A percentile compares a stretch with the other conserved stretches of the same genome.
These are phyloP conservation scores for Lachnellula arida DNA, from an alignment of 2,329 filamentous ascomycete genomes.

Conservation along the genomic window DNA sequence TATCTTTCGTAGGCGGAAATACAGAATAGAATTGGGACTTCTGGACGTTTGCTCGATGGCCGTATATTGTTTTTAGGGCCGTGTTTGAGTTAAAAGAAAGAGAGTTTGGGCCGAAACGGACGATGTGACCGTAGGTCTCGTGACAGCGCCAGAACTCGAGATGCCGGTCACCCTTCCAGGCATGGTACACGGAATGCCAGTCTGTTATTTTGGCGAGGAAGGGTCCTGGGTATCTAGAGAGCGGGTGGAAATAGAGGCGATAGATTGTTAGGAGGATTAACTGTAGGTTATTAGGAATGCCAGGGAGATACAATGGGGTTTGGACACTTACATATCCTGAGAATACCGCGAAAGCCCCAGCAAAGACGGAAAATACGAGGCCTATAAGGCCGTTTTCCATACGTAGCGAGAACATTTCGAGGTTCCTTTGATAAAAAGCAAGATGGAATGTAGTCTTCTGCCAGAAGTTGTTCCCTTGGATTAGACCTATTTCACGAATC, in stretches of 20 bases:
- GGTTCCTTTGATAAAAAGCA: not conserved
- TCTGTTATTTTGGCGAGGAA: conserved; percentile 33
- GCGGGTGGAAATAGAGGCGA: conserved; percentile 30
- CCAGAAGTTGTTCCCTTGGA: too few species aligned
- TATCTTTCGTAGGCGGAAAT: conserved; percentile 49
- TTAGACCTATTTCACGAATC: too few species aligned
- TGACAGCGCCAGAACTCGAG: conserved; percentile 33
- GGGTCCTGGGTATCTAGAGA: conserved; percentile 35
- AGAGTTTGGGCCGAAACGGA: conserved; percentile 75
- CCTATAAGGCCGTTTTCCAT: not conserved
- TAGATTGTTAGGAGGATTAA: conserved; percentile 36
- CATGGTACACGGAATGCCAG: conserved; percentile 31
- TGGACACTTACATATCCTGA: not conserved
- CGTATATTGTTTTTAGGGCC: conserved; percentile 63
- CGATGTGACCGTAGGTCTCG: conserved; percentile 44
- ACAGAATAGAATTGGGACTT: conserved; percentile 71
- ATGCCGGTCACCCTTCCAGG: conserved; percentile 35
- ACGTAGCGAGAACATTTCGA: not conserved
- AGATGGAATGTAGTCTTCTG: too few species aligned
- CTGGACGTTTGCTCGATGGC: conserved; percentile 54
- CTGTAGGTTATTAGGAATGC: not conserved
- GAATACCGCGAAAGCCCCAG: not conserved
- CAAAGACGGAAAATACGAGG: not conserved
- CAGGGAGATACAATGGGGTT: not conserved
- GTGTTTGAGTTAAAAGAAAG: conserved; percentile 71